phyloP scores from a whole-genome alignment of 805 yeast genomes.

The Spathaspora arborariae region DNA sequence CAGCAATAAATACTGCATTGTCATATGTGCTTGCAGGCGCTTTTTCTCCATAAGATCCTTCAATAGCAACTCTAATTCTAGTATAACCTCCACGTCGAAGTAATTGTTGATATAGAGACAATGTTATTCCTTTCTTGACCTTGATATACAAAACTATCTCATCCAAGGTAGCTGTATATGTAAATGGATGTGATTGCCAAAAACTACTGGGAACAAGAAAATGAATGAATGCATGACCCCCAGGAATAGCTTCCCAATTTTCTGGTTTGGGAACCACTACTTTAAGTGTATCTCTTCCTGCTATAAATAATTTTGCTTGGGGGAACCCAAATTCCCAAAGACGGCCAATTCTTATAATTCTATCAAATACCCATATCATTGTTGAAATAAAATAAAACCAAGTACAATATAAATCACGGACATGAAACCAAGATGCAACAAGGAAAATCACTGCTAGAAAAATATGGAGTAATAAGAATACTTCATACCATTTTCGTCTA shows the following conservation, averaged over 20 bases:
- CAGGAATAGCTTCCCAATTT: conserved; percentile 54
- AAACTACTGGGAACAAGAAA: conserved; percentile 42
- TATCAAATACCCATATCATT: conserved; percentile 70
- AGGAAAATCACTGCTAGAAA: conserved; percentile 46
- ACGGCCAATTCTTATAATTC: conserved; percentile 53
- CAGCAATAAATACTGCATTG: conserved; percentile 32
- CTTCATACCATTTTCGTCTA: conserved; percentile 46
- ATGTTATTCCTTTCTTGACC: conserved; percentile 33
- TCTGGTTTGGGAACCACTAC: conserved; percentile 49
- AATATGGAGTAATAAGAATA: conserved; percentile 57
- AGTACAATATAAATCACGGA: conserved; percentile 35
- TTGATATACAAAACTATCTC: conserved; percentile 28
- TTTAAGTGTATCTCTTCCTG: conserved; percentile 45
- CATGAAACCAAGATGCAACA: conserved; percentile 48
- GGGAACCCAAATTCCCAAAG: conserved; percentile 59
- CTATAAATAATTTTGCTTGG: conserved; percentile 40
- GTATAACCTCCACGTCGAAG: conserved; percentile 2
- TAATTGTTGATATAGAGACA: conserved; percentile 12
- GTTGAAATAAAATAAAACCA: conserved; percentile 48
- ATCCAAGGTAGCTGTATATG: conserved; percentile 27
- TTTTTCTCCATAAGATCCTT: conserved; percentile 37
- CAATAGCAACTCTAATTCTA: conserved; percentile 30
- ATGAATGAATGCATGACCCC: conserved; percentile 60
- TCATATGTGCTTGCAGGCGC: conserved; percentile 27
- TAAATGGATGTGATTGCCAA: conserved; percentile 71